These are phyloP conservation scores for Pholiota molesta DNA, from an alignment of 768 basidiomycete species.

Conservation along the genomic window DNA sequence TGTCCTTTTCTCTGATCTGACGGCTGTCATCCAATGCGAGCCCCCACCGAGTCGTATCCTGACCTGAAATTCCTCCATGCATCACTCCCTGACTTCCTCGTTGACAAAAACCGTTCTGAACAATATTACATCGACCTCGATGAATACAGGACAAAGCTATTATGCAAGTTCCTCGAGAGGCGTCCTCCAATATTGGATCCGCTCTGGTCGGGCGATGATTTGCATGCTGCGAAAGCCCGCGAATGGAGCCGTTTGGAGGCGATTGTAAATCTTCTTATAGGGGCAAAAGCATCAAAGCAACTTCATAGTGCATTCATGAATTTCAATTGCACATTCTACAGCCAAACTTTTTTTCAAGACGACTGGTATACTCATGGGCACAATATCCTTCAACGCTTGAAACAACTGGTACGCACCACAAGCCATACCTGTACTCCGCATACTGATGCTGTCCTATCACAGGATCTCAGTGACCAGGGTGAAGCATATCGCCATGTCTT, in stretches of 20 bases:
- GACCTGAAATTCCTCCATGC: conserved; percentile 4
- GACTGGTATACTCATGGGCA: too few relatives aligned
- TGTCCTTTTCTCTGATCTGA: neutral
- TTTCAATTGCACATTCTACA: neutral
- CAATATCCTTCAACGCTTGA: too few relatives aligned
- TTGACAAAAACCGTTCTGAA: neutral
- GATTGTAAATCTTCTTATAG: neutral
- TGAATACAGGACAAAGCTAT: too few relatives aligned
- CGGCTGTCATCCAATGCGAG: neutral
- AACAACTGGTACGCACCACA: too few relatives aligned
- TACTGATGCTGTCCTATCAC: too few relatives aligned
- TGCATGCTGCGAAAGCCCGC: neutral
- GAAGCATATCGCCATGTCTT: too few relatives aligned
- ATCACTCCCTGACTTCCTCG: conserved; percentile 11
- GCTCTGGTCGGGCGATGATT: neutral
- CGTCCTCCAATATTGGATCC: neutral
- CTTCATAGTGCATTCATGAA: neutral
- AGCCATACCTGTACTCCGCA: too few relatives aligned
- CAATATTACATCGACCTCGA: neutral
- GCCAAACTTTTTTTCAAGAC: too few relatives aligned
- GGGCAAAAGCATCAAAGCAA: neutral
- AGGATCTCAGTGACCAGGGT: too few relatives aligned
- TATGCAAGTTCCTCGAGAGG: too few relatives aligned
- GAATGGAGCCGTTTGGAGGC: neutral
- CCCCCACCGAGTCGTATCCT: too few relatives aligned